Evolutionary conservation across 352 stramenopile species (phyloP).

Genomic region (Peronospora farinosa): DNA sequence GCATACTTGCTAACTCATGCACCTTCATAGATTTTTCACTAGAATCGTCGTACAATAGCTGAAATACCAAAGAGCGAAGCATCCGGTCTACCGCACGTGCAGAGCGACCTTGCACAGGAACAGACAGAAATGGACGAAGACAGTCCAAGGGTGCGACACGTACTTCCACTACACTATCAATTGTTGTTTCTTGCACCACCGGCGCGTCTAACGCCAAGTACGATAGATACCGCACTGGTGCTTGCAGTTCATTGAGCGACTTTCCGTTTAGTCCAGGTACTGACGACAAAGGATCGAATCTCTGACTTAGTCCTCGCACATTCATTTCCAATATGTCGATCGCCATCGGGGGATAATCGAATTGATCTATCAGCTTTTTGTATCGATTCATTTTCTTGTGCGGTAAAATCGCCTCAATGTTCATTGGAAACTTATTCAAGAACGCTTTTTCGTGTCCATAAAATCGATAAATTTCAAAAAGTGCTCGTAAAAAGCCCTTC

Average conservation of each 20-base stretch:
- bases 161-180: constrained; percentile 21
- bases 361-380: constrained; percentile 51
- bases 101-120: constrained; percentile 26
- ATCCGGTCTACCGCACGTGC: constrained; percentile 33
- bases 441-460: constrained; percentile 54
- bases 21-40: constrained; percentile 24
- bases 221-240: constrained; percentile 33
- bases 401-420: constrained; percentile 23
- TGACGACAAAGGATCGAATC: constrained; percentile 46
- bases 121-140: constrained; percentile 31
- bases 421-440: constrained; percentile 40
- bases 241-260: constrained; percentile 36
- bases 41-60: constrained; percentile 36
- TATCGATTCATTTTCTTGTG: constrained; percentile 51
- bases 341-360: constrained; percentile 45
- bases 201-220: constrained; percentile 48
- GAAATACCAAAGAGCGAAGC: constrained; percentile 43
- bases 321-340: constrained; percentile 64
- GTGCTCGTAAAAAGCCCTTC: constrained; percentile 38
- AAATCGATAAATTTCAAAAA: constrained; percentile 77
- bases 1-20: constrained; percentile 20
- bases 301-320: constrained; percentile 37
- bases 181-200: constrained; percentile 37
- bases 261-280: constrained; percentile 23
- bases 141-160: constrained; percentile 21